phyloP scores from a whole-genome alignment of 2,329 filamentous ascomycete genomes.

The Cercospora janseana region DNA sequence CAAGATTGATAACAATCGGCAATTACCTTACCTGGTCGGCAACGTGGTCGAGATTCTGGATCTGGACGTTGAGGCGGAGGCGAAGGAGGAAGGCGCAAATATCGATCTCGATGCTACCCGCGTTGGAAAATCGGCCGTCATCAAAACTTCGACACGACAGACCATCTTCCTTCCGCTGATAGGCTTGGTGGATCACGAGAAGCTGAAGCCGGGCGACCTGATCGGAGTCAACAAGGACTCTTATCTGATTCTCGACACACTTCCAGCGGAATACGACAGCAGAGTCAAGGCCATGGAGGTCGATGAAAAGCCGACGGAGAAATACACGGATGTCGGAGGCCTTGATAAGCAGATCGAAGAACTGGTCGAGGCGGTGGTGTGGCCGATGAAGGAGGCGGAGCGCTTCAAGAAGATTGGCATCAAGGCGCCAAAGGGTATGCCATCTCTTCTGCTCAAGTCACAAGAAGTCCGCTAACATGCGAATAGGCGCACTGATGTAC shows the following conservation, averaged over 20 bases:
- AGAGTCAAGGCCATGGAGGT: slow-evolving; percentile 99
- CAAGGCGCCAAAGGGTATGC: slow-evolving; percentile 90
- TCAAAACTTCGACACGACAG: slow-evolving; percentile 97
- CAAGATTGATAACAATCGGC: slow-evolving; percentile 99
- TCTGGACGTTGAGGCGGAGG: slow-evolving; percentile 92
- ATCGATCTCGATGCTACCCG: slow-evolving; percentile 96
- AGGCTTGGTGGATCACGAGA: slow-evolving; percentile 91
- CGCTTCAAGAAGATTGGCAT: slow-evolving; percentile 99
- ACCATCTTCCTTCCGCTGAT: slow-evolving; percentile 98
- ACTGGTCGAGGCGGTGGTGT: slow-evolving; percentile 95
- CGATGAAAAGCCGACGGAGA: slow-evolving; percentile 98
- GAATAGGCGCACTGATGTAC: slow-evolving; percentile 90
- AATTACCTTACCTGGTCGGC: slow-evolving; percentile 96
- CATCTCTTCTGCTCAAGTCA: background rate
- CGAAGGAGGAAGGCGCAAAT: slow-evolving; percentile 95
- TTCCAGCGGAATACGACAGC: slow-evolving; percentile 97
- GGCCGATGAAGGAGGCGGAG: slow-evolving; percentile 99
- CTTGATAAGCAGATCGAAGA: slow-evolving; percentile 99
- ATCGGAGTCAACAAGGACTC: slow-evolving; percentile 99
- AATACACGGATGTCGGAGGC: slow-evolving; percentile 96
- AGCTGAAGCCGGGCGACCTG: slow-evolving; percentile 90
- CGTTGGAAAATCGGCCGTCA: slow-evolving; percentile 96
- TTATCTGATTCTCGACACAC: slow-evolving; percentile 92
- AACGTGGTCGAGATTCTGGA: slow-evolving; percentile 98
- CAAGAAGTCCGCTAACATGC: slow-evolving; percentile 12